Percentiles rank a stretch among this genome's conserved stretches.
Evolutionary conservation across 1,139 yeast genomes (phyloP).

Genomic region (Kluyveromyces marxianus): DNA sequence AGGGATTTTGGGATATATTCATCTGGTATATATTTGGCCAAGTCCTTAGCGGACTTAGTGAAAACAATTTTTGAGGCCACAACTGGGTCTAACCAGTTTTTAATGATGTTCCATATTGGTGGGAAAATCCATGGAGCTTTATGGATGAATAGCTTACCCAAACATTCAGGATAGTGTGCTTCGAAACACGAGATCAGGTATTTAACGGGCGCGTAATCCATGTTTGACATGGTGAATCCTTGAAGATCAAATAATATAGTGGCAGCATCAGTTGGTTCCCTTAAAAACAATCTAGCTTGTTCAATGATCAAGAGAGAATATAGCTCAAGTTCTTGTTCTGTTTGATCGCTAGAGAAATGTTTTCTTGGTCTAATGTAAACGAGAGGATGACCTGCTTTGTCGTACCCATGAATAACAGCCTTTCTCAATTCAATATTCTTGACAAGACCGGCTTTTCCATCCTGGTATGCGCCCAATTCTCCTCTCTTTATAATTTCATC

Average conservation of each 20-base stretch:
- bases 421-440: constrained; percentile 44
- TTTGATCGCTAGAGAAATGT: constrained; percentile 66
- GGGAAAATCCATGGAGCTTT: constrained; percentile 88
- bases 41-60: constrained; percentile 54
- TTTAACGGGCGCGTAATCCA: constrained; percentile 78
- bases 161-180: constrained; percentile 81
- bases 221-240: constrained; percentile 68
- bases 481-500: constrained; percentile 55
- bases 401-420: constrained; percentile 59
- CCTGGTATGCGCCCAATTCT: constrained; percentile 39
- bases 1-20: constrained; percentile 50
- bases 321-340: constrained; percentile 56
- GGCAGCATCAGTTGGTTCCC: constrained; percentile 63
- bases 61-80: constrained; percentile 76
- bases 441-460: constrained; percentile 28
- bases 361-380: constrained; percentile 64
- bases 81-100: constrained; percentile 83
- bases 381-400: constrained; percentile 58
- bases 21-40: constrained; percentile 47
- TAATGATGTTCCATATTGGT: constrained; percentile 79
- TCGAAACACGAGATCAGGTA: constrained; percentile 73
- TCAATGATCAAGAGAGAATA: constrained; percentile 66
- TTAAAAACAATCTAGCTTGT: constrained; percentile 53
- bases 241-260: constrained; percentile 68
- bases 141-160: constrained; percentile 69